Base-by-base conservation (phyloP, 768 basidiomycete genomes). In the Tephrocybe sp. region DNA sequence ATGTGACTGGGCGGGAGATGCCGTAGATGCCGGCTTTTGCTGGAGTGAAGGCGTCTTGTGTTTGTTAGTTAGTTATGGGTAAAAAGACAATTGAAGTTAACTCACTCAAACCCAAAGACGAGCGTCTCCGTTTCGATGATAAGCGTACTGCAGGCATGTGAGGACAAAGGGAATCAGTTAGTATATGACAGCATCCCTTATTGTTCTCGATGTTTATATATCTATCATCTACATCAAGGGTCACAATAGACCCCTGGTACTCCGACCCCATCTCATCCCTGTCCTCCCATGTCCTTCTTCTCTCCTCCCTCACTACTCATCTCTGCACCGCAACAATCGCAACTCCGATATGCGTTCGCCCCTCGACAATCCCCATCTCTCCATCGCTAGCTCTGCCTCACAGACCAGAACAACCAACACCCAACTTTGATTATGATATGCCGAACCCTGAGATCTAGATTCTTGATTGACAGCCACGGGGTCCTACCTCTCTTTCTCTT, bases 21-120 rank as follows among this genome's bases (percentile, higher is more conserved):
- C 80, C 79, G 43, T 84, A 83, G 50, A 73, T 73, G 13, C 81
- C 82, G 4, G 82, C 66, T 56, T 79, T 83, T 48, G 77, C 75
- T 23, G 73, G 71, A 32, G 67, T 63, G 26, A 67, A 51, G 14
- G 69, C 71, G 26, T 26, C 26, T 26, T 26, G 26, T 3, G 26
- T 26, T 3, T 60, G 40, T 19, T 8, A 23, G 33, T 42, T 16
- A n/a, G 22, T 14, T 16, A 22, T 17, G 14, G 13, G 11, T 38
- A 35, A 19, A 44, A 16, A 39, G 20, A 7, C 17, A 12, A 11
- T n/a, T n/a, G 26, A 7, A 26, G 26, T 4, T 3, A 26, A 56
- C 56, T 51, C 39, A 58, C 56, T 51, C 9, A 54, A 34, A 5
- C 56, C 54, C 14, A 55, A 35, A 0, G 59, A 60, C 7, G 59